Evolutionary conservation across 2,329 filamentous ascomycete genomes (phyloP).

Genomic region (Colletotrichum eremochloae): DNA sequence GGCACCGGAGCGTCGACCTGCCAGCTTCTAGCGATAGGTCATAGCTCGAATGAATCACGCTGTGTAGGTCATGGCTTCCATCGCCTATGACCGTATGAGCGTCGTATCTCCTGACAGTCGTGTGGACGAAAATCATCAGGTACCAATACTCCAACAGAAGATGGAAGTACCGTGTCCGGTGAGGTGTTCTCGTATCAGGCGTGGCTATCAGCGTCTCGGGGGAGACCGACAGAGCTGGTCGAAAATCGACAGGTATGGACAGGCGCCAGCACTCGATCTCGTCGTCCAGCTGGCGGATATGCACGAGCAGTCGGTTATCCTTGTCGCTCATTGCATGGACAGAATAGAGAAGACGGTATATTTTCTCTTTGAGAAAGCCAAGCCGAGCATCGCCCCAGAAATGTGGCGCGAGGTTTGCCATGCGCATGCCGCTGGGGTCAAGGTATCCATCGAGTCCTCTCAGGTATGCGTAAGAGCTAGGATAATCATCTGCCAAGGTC

Average conservation of each 20-base stretch:
- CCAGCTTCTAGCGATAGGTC: slow-evolving; percentile 45
- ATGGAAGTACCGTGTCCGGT: slow-evolving; percentile 5
- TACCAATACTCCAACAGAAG: slow-evolving; percentile 44
- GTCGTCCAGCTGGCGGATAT: slow-evolving; percentile 49
- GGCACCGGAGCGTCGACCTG: slow-evolving; percentile 42
- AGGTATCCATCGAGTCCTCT: not conserved
- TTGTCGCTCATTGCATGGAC: not conserved
- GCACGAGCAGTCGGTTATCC: slow-evolving; percentile 38
- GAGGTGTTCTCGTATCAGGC: not conserved
- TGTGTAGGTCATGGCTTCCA: slow-evolving; percentile 42
- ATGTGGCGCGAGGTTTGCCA: not conserved
- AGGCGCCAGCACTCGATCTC: slow-evolving; percentile 52
- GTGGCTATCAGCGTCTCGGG: not conserved
- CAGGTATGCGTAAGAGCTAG: not conserved
- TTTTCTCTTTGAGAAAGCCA: slow-evolving; percentile 16
- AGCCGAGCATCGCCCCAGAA: slow-evolving; percentile 6
- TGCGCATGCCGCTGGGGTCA: not conserved
- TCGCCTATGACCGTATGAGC: slow-evolving; percentile 22
- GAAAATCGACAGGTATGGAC: slow-evolving; percentile 42
- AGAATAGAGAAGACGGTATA: slow-evolving; percentile 21
- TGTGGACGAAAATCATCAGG: slow-evolving; percentile 42
- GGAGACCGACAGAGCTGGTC: slow-evolving; percentile 20
- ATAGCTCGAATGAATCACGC: slow-evolving; percentile 45
- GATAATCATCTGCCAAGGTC: not conserved
- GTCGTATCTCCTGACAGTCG: slow-evolving; percentile 43